phyloP scores from a whole-genome alignment of 225 moss, liverwort and hornwort species.

The Takakia lepidozioides region DNA sequence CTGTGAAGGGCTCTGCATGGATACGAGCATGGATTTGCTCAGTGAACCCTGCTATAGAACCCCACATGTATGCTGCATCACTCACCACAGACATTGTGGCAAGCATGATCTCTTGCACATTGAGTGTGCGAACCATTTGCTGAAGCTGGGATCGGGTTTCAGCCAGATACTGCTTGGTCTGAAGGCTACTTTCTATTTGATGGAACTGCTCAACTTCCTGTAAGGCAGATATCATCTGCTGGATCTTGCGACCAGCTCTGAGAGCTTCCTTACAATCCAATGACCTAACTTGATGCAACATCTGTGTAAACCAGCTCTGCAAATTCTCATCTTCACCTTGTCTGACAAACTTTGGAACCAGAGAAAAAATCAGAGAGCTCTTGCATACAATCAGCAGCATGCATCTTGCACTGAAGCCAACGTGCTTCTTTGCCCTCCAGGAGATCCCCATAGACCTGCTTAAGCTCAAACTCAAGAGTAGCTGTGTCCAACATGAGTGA shows the following conservation, averaged over 20 bases:
- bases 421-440: conserved; percentile 73
- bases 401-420: conserved; percentile 76
- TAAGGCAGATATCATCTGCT: conserved; percentile 83
- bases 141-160: conserved; percentile 79
- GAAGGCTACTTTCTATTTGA: conserved; percentile 96
- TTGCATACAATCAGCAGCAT: conserved; percentile 79
- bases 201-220: conserved; percentile 99
- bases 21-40: conserved; percentile 79
- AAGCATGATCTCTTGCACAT: conserved; percentile 83
- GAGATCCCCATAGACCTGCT: conserved; percentile 78
- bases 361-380: conserved; percentile 98
- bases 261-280: conserved; percentile 78
- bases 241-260: conserved; percentile 78
- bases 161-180: conserved; percentile 82
- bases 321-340: conserved; percentile 82
- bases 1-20: conserved; percentile 77
- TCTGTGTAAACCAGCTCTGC: conserved; percentile 90
- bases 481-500: conserved; percentile 89
- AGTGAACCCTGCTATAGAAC: conserved; percentile 71
- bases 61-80: conserved; percentile 96
- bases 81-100: conserved; percentile 81
- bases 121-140: conserved; percentile 91
- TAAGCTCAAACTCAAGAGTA: conserved; percentile 87
- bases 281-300: conserved; percentile 61
- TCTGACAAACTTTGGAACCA: conserved; percentile 90